Conservation (phyloP, 2,329 filamentous ascomycete genomes). For the Blumeria hordei region DNA sequence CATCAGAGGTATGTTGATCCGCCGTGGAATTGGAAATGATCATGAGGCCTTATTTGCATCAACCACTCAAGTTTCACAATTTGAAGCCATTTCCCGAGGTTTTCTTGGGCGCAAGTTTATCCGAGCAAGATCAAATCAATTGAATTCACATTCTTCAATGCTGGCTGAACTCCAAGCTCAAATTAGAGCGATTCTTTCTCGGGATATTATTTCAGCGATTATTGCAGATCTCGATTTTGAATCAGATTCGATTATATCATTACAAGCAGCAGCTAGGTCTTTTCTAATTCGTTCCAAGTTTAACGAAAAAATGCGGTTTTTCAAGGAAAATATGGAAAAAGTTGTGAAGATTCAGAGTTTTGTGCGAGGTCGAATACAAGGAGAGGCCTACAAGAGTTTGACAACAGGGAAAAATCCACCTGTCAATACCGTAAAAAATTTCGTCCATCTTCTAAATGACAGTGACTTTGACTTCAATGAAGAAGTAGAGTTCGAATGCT, state of each 20-base stretch:
- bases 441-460: conserved; percentile 91
- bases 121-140: conserved; percentile 37
- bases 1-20: conserved; percentile 35
- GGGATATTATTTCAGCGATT: conserved; percentile 47
- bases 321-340: conserved; percentile 93
- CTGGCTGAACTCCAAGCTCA: conserved; percentile 51
- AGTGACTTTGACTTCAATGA: conserved; percentile 98
- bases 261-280: conserved; percentile 54
- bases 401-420: conserved; percentile 92
- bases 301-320: conserved; percentile 66
- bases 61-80: conserved; percentile 27
- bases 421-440: conserved; percentile 90
- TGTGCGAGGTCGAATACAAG: conserved; percentile 79
- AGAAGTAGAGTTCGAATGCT: conserved; percentile 84
- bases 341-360: conserved; percentile 98
- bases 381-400: conserved; percentile 91
- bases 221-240: conserved; percentile 60
- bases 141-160: conserved; percentile 42
- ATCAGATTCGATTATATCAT: conserved; percentile 48
- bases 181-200: conserved; percentile 53
- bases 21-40: conserved; percentile 24
- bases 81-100: conserved; percentile 48
- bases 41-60: conserved; percentile 32
- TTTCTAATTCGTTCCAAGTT: conserved; percentile 52
- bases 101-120: conserved; percentile 36